Base-by-base conservation (phyloP, 192 early-diverging fungal genomes). In the Coemansia sp. region DNA sequence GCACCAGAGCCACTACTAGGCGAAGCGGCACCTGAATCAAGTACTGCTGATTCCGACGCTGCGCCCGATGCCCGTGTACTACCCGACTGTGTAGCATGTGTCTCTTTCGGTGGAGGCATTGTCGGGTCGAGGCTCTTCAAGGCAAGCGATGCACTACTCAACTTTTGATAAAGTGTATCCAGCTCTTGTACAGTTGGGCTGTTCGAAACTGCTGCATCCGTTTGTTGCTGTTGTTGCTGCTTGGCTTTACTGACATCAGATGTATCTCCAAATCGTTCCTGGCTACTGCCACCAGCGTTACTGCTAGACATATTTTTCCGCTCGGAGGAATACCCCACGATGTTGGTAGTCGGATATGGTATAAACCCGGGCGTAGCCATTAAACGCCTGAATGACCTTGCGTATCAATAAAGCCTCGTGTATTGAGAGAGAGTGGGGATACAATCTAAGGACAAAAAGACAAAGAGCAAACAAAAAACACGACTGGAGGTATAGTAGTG, bases 281-380 rank as follows among this genome's bases (percentile, higher is more conserved):
- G 53, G 19, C 21, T 25, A 23, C 17, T 18, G n/a, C 30, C 37
- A 2, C 22, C 51, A 7, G 51, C n/a, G 12, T 44, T 53, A 37
- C 57, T 59, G 52, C 38, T 50, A 40, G 44, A 51, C 53, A 54
- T 55, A 17, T 58, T 62, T 34, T 66, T 69, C 46, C 41, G 61
- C 43, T 66, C 73, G n/a, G 60, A 18, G 59, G 53, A 46, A 18
- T 66, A 44, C 41, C 59, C 59, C 37, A 55, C 60, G 38, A 51
- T 48, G 49, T 44, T 56, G 53, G 65, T 42, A 22, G 67, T 33
- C 34, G 34, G 34, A 48, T 66, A 76, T 44, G 59, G 59, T 25
- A 69, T 51, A 40, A 76, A 59, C 51, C 62, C 58, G 34, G 73
- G 62, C 37, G 73, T 63, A 51, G 54, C 63, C 73, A 76, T 76